phyloP scores from a whole-genome alignment of 2,329 filamentous ascomycete species.

The Aspergillus pseudoglaucus region DNA sequence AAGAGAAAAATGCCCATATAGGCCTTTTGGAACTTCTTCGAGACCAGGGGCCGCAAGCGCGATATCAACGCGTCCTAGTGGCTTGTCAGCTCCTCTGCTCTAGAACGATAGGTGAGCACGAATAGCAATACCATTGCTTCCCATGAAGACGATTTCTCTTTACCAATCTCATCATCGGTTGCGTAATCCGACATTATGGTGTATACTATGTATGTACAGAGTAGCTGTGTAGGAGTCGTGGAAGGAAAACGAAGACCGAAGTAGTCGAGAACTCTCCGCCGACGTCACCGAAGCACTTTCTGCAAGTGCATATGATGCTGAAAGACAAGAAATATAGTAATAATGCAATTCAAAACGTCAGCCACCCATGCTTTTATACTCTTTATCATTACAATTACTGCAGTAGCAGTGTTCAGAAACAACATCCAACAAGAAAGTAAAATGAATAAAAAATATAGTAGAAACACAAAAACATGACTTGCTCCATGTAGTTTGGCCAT shows the following conservation, averaged over 20 bases:
- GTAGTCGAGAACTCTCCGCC: background rate
- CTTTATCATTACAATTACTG: constrained; percentile 32
- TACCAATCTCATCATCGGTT: constrained; percentile 5
- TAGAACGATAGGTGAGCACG: background rate
- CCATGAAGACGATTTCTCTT: constrained; percentile 5
- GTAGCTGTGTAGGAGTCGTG: background rate
- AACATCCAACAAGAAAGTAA: constrained; percentile 16
- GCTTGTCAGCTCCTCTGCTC: constrained; percentile 17
- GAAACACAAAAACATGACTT: constrained; percentile 8
- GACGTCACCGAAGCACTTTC: background rate
- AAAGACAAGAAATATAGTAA: constrained; percentile 5
- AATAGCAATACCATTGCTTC: constrained; percentile 11
- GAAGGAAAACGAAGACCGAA: background rate
- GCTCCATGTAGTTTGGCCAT: constrained; percentile 17
- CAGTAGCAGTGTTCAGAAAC: constrained; percentile 12
- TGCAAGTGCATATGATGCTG: background rate
- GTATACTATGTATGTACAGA: background rate
- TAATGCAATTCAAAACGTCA: constrained; percentile 11
- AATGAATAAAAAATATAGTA: constrained; percentile 14
- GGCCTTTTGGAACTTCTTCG: constrained; percentile 56
- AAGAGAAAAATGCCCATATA: constrained; percentile 57
- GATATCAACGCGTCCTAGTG: constrained; percentile 47
- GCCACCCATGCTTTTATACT: constrained; percentile 29
- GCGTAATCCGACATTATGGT: constrained; percentile 11
- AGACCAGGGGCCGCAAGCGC: constrained; percentile 51